Base-by-base conservation (phyloP, 169 alveolate genomes). In the Plasmodium coatneyi region DNA sequence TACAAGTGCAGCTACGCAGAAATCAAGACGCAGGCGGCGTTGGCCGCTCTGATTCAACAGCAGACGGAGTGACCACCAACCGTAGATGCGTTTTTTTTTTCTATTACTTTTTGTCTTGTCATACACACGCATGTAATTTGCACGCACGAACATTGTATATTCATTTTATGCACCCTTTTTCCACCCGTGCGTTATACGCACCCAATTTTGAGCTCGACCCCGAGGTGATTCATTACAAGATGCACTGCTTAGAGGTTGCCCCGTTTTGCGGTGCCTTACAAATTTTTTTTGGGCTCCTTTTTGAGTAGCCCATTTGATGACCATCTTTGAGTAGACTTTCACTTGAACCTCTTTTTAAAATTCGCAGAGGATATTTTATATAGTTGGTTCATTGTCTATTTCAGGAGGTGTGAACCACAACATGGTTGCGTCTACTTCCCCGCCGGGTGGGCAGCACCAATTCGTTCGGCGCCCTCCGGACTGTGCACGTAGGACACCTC, bases 1-100 rank as follows among this genome's bases (percentile, higher is more conserved):
- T 84, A 91, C 56, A 81, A 60, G 9, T 91, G 95, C n/a, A 80
- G 76, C 39, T 43, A 71, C 74, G 3, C 66, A 30, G 95, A 91
- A 5, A 46, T 91, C n/a, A 34, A 91, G 39, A 80, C 95, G 14
- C 95, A 91, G 76, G 46, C 70, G 46, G 80, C 78, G 25, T 43
- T 91, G 19, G 95, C 92, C 9, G 66, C 82, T 7, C 60, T 86
- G 19, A 82, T 82, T 16, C 80, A 82, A 80, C 2, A 56, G 32
- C 90, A 82, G 22, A 25, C 80, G 1, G 19, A 56, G 19, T 54
- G 32, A 2, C 60, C 60, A 3, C 25, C 60, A 49, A 49, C 22
- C 60, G 9, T 49, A 49, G 25, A 2, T 49, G 22, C 60, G 22
- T 10, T 16, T 16, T 49, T 49, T 14, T 49, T 49, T 2, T 32